Percentiles rank a stretch among this genome's conserved stretches.
Evolutionary conservation across 176 grass and related monocot genomes (phyloP).

Genomic region (Stipa capillata): DNA sequence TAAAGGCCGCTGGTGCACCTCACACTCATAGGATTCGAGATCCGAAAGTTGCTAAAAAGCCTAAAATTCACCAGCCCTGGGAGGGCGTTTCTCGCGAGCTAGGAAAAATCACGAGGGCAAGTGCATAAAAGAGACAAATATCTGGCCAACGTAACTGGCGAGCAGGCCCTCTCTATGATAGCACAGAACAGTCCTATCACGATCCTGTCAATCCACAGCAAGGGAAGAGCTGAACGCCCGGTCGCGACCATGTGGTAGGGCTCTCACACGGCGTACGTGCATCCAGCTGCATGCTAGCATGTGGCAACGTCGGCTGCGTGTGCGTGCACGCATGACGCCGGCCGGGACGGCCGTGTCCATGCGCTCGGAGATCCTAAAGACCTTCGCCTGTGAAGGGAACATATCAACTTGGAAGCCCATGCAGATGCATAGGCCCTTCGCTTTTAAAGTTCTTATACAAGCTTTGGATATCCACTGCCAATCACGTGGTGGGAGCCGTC

Average conservation of each 20-base stretch:
- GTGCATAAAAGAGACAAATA: background rate
- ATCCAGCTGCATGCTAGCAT: too few species aligned
- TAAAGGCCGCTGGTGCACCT: background rate
- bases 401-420: background rate
- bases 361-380: background rate
- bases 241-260: background rate
- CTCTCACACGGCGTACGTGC: background rate
- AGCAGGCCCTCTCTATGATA: background rate
- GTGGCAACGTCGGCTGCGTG: background rate
- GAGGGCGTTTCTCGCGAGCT: background rate
- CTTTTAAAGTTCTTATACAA: background rate
- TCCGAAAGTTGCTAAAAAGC: background rate
- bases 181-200: background rate
- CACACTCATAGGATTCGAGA: background rate
- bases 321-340: background rate
- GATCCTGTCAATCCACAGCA: background rate
- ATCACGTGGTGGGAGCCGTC: conserved; percentile 25
- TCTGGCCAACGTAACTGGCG: background rate
- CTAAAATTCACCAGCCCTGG: background rate
- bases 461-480: background rate
- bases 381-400: background rate
- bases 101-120: background rate
- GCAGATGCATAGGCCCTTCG: background rate
- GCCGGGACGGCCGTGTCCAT: background rate
- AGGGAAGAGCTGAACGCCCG: background rate